Conservation (phyloP, 140 eudicot species). For the Erigeron philadelphicus region DNA sequence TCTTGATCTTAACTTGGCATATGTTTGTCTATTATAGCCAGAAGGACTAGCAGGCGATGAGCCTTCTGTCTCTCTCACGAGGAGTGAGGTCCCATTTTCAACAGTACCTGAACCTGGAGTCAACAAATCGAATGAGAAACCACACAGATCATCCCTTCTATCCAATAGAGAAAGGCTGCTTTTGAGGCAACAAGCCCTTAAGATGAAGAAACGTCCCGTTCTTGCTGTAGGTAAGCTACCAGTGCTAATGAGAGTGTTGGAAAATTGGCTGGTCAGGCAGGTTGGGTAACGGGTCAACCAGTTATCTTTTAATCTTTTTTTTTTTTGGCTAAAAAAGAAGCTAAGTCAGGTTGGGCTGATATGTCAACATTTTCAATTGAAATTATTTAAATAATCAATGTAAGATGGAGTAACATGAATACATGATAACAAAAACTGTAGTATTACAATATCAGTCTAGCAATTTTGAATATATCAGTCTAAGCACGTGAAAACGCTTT, state of each 20-base stretch:
- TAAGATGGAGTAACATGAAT: background rate
- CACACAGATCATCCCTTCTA: slow-evolving; percentile 48
- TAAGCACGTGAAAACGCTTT: background rate
- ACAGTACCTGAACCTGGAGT: slow-evolving; percentile 16
- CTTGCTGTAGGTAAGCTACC: slow-evolving; percentile 69
- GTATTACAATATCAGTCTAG: background rate
- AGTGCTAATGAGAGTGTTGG: slow-evolving; percentile 2
- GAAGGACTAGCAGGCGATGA: slow-evolving; percentile 19
- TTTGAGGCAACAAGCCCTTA: slow-evolving; percentile 80
- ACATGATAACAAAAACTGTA: background rate
- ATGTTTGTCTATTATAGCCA: slow-evolving; percentile 30
- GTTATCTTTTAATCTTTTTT: background rate
- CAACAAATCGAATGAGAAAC: slow-evolving; percentile 28
- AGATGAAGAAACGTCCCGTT: slow-evolving; percentile 60
- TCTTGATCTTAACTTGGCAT: background rate
- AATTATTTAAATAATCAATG: background rate
- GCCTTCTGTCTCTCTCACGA: slow-evolving; percentile 16
- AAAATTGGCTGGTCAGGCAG: background rate
- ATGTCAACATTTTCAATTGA: background rate
- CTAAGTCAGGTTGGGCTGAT: background rate
- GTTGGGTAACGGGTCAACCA: slow-evolving; percentile 12
- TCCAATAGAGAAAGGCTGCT: slow-evolving; percentile 85
- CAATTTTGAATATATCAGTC: background rate
- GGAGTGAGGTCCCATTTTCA: slow-evolving; percentile 24
- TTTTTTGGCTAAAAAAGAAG: background rate